phyloP scores from a whole-genome alignment of 768 basidiomycete genomes.

The Nidula microcarpa region DNA sequence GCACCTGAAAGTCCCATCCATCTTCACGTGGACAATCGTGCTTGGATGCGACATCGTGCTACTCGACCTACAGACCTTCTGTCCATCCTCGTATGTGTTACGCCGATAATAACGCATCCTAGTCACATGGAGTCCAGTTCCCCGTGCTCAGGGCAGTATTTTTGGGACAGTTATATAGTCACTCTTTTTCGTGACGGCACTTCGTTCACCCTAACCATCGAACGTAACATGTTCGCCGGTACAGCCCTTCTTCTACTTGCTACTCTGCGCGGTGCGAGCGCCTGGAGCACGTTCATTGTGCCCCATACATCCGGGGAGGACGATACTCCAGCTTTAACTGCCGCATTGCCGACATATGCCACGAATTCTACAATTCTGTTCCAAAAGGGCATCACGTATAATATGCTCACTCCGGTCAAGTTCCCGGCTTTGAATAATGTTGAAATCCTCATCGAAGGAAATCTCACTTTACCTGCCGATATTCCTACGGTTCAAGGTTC shows the following conservation, averaged over 20 bases:
- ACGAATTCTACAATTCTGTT: conserved; percentile 54
- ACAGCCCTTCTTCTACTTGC: neutral
- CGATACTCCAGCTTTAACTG: conserved; percentile 46
- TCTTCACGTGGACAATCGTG: no score
- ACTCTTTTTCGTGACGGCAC: no score
- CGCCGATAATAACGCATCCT: neutral
- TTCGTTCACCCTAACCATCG: no score
- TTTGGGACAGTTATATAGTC: neutral
- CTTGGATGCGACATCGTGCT: no score
- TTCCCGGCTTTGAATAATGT: conserved; percentile 56
- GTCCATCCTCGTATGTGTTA: neutral
- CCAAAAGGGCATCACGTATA: conserved; percentile 52
- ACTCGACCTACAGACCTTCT: neutral
- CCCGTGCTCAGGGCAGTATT: neutral
- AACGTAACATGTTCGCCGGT: neutral
- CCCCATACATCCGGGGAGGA: conserved; percentile 44
- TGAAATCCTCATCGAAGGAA: conserved; percentile 54
- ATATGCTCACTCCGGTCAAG: conserved; percentile 56
- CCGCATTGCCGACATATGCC: conserved; percentile 36
- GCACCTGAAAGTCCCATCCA: no score
- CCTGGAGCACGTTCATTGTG: conserved; percentile 50
- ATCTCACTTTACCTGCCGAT: conserved; percentile 51
- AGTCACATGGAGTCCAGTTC: neutral
- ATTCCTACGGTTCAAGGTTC: conserved; percentile 49
- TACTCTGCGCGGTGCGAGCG: conserved; percentile 11